A percentile compares a stretch with the other conserved stretches of the same genome.
These are phyloP conservation scores for Cutaneotrichosporon spelunceum DNA, from an alignment of 1,284 basidiomycete species.

Conservation along the genomic window DNA sequence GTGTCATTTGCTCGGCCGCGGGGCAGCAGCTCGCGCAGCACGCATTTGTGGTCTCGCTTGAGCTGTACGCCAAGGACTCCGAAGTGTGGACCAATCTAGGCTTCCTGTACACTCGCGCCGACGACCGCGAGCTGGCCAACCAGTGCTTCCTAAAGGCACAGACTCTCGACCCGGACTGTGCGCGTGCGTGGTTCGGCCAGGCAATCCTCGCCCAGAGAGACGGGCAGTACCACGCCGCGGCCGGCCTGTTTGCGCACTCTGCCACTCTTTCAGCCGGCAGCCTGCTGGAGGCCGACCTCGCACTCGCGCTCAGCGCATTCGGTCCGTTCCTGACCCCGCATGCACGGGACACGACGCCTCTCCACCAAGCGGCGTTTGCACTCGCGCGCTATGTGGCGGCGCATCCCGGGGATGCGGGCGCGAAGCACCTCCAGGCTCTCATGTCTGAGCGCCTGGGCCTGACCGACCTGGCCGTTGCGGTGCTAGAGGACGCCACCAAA, in stretches of 20 bases:
- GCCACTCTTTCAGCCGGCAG: slow-evolving; percentile 64
- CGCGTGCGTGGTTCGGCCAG: slow-evolving; percentile 90
- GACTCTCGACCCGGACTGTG: slow-evolving; percentile 84
- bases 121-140: slow-evolving; percentile 78
- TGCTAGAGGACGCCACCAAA: slow-evolving; percentile 57
- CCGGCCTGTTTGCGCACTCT: slow-evolving; percentile 77
- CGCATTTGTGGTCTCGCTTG: slow-evolving; percentile 84
- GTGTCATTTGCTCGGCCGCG: slow-evolving; percentile 39
- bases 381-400: slow-evolving; percentile 71
- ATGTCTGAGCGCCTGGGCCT: slow-evolving; percentile 81
- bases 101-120: slow-evolving; percentile 78
- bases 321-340: slow-evolving; percentile 45
- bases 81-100: slow-evolving; percentile 85
- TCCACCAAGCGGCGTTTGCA: slow-evolving; percentile 70
- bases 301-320: slow-evolving; percentile 68
- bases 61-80: slow-evolving; percentile 76
- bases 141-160: slow-evolving; percentile 85
- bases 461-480: slow-evolving; percentile 62
- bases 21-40: slow-evolving; percentile 67
- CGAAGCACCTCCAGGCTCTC: slow-evolving; percentile 79
- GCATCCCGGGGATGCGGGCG: slow-evolving; percentile 67
- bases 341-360: slow-evolving; percentile 44
- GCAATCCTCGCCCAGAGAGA: slow-evolving; percentile 72
- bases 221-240: slow-evolving; percentile 63
- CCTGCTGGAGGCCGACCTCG: slow-evolving; percentile 79